These are phyloP conservation scores for Ceratobasidium sp. DNA, from an alignment of 1,284 basidiomycete genomes.

Conservation along the genomic window DNA sequence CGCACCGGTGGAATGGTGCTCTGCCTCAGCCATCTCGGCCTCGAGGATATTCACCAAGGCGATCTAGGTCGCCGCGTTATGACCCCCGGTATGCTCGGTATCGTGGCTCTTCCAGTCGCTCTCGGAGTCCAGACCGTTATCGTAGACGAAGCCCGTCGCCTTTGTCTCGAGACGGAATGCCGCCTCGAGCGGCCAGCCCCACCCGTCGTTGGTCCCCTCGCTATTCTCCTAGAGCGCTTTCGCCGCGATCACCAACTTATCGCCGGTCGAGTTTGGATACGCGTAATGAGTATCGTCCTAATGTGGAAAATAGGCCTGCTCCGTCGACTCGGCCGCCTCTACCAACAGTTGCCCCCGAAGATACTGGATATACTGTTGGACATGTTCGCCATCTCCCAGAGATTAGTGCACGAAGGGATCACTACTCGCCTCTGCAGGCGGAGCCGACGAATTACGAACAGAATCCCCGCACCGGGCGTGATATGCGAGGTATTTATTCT, in stretches of 20 bases:
- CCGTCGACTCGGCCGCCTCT: neutral
- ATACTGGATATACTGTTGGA: neutral
- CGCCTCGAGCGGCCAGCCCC: neutral
- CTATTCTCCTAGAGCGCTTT: neutral
- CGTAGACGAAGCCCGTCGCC: neutral
- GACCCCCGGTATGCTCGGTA: neutral
- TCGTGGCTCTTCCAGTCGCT: slow-evolving; percentile 7
- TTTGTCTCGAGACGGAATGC: neutral
- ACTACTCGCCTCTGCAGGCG: neutral
- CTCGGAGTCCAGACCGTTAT: slow-evolving; percentile 8
- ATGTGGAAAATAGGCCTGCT: too few species aligned
- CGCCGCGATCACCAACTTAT: neutral
- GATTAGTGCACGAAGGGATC: neutral
- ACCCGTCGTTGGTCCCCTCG: neutral
- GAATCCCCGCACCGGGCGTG: neutral
- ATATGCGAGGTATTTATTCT: neutral
- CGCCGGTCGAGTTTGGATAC: neutral
- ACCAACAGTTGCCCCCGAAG: neutral
- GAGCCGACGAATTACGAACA: neutral
- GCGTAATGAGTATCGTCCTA: neutral
- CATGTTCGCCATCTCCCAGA: neutral
- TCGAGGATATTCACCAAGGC: neutral
- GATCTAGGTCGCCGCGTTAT: slow-evolving; percentile 8
- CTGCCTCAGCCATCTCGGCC: neutral
- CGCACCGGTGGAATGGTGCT: too few species aligned